A percentile compares a stretch with the other conserved stretches of the same genome.
phyloP scores from a whole-genome alignment of 2,329 filamentous ascomycete genomes.

The Claviceps sp. region DNA sequence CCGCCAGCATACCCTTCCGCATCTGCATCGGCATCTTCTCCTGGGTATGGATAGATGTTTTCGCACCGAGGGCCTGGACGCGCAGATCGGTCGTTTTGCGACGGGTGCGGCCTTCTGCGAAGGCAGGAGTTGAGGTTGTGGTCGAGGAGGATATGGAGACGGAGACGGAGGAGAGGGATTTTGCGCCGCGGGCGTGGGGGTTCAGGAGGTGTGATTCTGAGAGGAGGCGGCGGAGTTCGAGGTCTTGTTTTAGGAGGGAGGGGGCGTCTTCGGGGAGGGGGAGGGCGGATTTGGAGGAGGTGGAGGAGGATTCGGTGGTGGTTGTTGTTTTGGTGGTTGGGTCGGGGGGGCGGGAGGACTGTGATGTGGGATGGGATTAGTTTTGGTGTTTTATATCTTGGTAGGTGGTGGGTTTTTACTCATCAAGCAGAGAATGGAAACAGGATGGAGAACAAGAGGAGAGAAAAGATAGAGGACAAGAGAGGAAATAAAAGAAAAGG shows the following conservation, averaged over 20 bases:
- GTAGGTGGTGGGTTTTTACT: neutral
- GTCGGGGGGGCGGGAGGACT: slow-evolving; percentile 38
- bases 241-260: slow-evolving; percentile 75
- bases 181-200: slow-evolving; percentile 32
- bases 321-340: slow-evolving; percentile 6
- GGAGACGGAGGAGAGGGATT: slow-evolving; percentile 25
- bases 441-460: neutral
- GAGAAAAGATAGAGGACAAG: neutral
- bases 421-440: neutral
- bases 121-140: slow-evolving; percentile 10
- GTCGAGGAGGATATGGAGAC: slow-evolving; percentile 5
- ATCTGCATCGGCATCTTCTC: slow-evolving; percentile 81
- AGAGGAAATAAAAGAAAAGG: neutral
- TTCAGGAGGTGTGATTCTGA: slow-evolving; percentile 78
- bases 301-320: slow-evolving; percentile 8
- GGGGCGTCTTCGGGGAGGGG: slow-evolving; percentile 44
- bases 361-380: neutral
- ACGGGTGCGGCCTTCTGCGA: slow-evolving; percentile 54
- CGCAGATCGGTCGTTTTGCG: slow-evolving; percentile 76
- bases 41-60: slow-evolving; percentile 59
- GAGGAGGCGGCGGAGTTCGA: slow-evolving; percentile 80
- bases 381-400: neutral
- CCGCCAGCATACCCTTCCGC: slow-evolving; percentile 68
- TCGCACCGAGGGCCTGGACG: slow-evolving; percentile 69
- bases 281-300: slow-evolving; percentile 18